Conservation (phyloP, 768 basidiomycete species). For the Boletus rubropictus region DNA sequence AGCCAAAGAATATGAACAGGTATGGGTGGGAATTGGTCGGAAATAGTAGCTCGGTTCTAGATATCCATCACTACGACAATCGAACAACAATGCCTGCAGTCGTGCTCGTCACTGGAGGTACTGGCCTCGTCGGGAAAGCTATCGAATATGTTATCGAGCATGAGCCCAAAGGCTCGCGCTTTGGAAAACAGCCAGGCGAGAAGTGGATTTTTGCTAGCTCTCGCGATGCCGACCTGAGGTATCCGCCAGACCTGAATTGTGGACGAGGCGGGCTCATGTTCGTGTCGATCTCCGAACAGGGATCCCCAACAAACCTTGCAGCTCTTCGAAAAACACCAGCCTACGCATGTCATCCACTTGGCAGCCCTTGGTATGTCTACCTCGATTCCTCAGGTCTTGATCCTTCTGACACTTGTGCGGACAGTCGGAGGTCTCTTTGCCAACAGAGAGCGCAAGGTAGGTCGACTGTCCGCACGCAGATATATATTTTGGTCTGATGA, state of each 20-base stretch:
- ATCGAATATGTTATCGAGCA: slow-evolving; percentile 73
- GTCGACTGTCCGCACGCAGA: slow-evolving; percentile 3
- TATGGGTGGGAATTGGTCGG: slow-evolving; percentile 17
- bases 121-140: slow-evolving; percentile 82
- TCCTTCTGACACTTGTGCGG: slow-evolving; percentile 4
- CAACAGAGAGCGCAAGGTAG: slow-evolving; percentile 91
- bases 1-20: neutral
- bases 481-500: neutral
- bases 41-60: neutral
- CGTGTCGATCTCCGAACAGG: slow-evolving; percentile 34
- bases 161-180: slow-evolving; percentile 72
- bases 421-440: slow-evolving; percentile 91
- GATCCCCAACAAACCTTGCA: slow-evolving; percentile 61
- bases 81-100: slow-evolving; percentile 36
- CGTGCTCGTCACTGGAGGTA: slow-evolving; percentile 79
- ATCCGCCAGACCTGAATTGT: slow-evolving; percentile 4
- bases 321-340: slow-evolving; percentile 86
- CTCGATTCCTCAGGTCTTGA: neutral
- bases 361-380: slow-evolving; percentile 74
- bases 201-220: slow-evolving; percentile 81
- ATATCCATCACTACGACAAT: neutral
- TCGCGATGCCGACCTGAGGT: slow-evolving; percentile 84
- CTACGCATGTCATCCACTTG: slow-evolving; percentile 94
- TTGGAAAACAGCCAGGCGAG: slow-evolving; percentile 71
- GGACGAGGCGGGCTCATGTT: neutral